These are phyloP conservation scores for Madurella mycetomatis DNA, from an alignment of 2,329 filamentous ascomycete genomes.

Conservation along the genomic window DNA sequence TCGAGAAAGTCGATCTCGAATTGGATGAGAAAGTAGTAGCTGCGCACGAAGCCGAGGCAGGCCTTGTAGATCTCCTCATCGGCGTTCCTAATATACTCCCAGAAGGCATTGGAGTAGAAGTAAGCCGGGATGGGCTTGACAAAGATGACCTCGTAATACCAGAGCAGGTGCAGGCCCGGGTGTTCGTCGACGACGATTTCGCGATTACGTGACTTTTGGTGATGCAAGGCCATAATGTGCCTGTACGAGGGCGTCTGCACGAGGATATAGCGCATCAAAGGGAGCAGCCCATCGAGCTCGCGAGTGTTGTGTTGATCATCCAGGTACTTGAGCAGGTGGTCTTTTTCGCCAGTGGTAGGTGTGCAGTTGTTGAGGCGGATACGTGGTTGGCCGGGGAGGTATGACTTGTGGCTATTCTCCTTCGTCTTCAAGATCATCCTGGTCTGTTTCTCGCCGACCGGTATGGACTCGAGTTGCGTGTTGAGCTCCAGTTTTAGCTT, in stretches of 20 bases:
- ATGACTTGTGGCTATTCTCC: constrained; percentile 7
- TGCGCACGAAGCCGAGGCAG: constrained; percentile 34
- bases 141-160: constrained; percentile 37
- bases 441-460: not conserved
- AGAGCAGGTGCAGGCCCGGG: constrained; percentile 39
- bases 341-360: constrained; percentile 2
- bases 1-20: constrained; percentile 33
- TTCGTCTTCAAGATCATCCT: constrained; percentile 15
- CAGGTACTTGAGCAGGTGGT: constrained; percentile 21
- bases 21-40: constrained; percentile 33
- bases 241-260: constrained; percentile 27
- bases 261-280: constrained; percentile 29
- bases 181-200: constrained; percentile 37
- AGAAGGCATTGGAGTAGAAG: constrained; percentile 33
- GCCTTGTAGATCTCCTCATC: constrained; percentile 23
- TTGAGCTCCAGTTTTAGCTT: constrained; percentile 15
- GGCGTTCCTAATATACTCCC: constrained; percentile 28
- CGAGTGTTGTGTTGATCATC: constrained; percentile 20
- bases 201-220: constrained; percentile 36
- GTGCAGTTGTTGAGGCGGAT: constrained; percentile 14
- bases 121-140: constrained; percentile 40
- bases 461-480: constrained; percentile 11
- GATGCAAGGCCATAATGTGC: constrained; percentile 35
- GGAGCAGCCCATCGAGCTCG: constrained; percentile 22
- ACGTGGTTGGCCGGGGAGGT: constrained; percentile 28